phyloP scores from a whole-genome alignment of 139 green algal species.

The Diplosphaera chodatii region DNA sequence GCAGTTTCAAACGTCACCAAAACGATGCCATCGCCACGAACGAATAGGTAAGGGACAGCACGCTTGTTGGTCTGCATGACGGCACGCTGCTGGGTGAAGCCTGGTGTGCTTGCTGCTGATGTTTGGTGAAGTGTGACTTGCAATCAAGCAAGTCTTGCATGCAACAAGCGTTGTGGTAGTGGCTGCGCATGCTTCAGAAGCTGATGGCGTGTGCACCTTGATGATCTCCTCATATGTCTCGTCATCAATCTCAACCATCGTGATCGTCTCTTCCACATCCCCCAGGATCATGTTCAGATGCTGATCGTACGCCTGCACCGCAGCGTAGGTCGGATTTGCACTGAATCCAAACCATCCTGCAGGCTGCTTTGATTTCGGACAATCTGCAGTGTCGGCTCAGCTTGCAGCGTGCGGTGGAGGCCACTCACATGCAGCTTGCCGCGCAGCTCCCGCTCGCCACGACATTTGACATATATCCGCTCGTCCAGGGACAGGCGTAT shows the following conservation, averaged over 20 bases:
- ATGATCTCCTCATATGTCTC: slow-evolving; percentile 99
- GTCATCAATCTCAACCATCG: slow-evolving; percentile 92
- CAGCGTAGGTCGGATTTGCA: neutral
- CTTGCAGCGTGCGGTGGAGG: neutral
- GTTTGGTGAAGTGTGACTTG: too few relatives aligned
- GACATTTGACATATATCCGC: slow-evolving; percentile 91
- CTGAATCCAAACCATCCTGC: too few relatives aligned
- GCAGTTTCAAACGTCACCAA: too few relatives aligned
- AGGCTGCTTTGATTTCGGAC: too few relatives aligned
- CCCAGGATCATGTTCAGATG: slow-evolving; percentile 99
- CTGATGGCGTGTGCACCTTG: slow-evolving; percentile 57
- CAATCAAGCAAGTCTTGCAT: too few relatives aligned
- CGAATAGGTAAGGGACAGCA: slow-evolving; percentile 87
- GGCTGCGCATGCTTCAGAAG: too few relatives aligned
- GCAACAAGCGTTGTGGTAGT: too few relatives aligned
- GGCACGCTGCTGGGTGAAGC: too few relatives aligned
- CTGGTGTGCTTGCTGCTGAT: too few relatives aligned
- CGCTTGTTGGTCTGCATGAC: slow-evolving; percentile 93
- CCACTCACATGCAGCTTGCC: slow-evolving; percentile 88
- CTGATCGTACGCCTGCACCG: slow-evolving; percentile 94
- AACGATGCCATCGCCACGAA: slow-evolving; percentile 92
- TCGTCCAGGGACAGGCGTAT: slow-evolving; percentile 91
- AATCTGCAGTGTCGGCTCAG: too few relatives aligned
- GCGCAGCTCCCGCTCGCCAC: slow-evolving; percentile 87
- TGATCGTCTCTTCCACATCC: slow-evolving; percentile 96